These are phyloP conservation scores for Colletotrichum sp. DNA, from an alignment of 2,329 filamentous ascomycete species.

Conservation along the genomic window DNA sequence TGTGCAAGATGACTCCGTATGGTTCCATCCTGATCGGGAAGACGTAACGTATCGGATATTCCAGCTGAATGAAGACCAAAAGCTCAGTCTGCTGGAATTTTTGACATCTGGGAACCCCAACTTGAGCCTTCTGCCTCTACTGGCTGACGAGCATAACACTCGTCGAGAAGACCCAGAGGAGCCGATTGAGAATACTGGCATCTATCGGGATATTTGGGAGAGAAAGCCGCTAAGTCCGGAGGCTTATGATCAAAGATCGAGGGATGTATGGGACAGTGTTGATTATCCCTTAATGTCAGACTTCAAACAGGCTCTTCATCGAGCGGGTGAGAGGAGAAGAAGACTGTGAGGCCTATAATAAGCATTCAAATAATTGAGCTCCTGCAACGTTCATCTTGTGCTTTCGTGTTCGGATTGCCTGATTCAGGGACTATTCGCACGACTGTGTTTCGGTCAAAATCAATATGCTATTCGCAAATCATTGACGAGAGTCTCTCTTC, in stretches of 20 bases:
- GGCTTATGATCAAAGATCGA: neutral
- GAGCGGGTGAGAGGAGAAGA: neutral
- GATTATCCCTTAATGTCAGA: neutral
- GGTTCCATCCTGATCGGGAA: neutral
- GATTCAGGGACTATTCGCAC: fast-evolving
- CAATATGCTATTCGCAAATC: neutral
- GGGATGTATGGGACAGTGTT: neutral
- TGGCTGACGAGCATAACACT: neutral
- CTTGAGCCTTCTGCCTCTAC: neutral
- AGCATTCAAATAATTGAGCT: neutral
- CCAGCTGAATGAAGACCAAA: neutral
- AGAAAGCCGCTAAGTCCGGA: neutral
- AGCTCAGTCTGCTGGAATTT: neutral
- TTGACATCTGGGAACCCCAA: neutral
- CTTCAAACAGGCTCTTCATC: neutral
- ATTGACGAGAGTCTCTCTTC: neutral
- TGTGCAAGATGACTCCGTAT: neutral
- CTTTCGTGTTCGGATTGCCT: neutral
- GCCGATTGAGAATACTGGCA: neutral
- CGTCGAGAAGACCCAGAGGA: neutral
- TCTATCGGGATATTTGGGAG: neutral
- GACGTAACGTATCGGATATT: neutral
- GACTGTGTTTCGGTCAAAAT: neutral
- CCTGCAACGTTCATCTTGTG: neutral
- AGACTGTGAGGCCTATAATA: neutral